Conservation (phyloP, 2,329 filamentous ascomycete genomes). For the Phialemonium atrogriseum region DNA sequence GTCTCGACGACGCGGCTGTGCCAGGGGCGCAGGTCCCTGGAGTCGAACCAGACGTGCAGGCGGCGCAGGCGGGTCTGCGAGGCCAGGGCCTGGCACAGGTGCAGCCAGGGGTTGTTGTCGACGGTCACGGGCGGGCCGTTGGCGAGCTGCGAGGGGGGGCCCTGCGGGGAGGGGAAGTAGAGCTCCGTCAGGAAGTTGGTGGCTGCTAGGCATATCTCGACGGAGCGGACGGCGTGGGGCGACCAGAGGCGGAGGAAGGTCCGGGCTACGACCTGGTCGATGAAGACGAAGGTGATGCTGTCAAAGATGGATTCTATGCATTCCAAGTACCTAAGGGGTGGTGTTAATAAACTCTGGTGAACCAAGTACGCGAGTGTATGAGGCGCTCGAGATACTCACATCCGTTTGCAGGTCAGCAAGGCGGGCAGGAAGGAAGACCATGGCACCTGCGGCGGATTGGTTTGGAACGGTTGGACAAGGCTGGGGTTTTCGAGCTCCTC, state of each 20-base stretch:
- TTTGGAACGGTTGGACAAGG: too few relatives aligned
- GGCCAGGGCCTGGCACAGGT: constrained; percentile 14
- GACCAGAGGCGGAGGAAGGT: constrained; percentile 15
- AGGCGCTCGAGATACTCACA: constrained; percentile 10
- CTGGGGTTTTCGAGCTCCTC: constrained; percentile 11
- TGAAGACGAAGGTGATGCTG: constrained; percentile 20
- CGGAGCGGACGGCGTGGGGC: constrained; percentile 8
- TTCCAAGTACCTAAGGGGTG: constrained; percentile 17
- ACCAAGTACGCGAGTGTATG: background rate
- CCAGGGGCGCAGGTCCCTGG: constrained; percentile 20
- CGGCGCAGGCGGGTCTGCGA: constrained; percentile 11
- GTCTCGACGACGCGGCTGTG: constrained; percentile 19
- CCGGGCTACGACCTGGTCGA: constrained; percentile 13
- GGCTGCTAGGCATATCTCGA: constrained; percentile 18
- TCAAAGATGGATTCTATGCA: constrained; percentile 14
- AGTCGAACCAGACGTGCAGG: constrained; percentile 20
- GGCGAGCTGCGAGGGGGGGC: constrained; percentile 7
- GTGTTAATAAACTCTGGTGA: constrained; percentile 4
- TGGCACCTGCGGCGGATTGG: constrained; percentile 3
- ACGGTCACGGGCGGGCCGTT: constrained; percentile 9
- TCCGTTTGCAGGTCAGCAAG: constrained; percentile 17
- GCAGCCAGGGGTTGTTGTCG: constrained; percentile 18
- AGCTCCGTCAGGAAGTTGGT: constrained; percentile 17
- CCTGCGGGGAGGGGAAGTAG: constrained; percentile 13
- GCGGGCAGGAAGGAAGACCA: constrained; percentile 10